Evolutionary conservation across 306 rosid species (phyloP).

Genomic region (Citrullus mucosospermus): DNA sequence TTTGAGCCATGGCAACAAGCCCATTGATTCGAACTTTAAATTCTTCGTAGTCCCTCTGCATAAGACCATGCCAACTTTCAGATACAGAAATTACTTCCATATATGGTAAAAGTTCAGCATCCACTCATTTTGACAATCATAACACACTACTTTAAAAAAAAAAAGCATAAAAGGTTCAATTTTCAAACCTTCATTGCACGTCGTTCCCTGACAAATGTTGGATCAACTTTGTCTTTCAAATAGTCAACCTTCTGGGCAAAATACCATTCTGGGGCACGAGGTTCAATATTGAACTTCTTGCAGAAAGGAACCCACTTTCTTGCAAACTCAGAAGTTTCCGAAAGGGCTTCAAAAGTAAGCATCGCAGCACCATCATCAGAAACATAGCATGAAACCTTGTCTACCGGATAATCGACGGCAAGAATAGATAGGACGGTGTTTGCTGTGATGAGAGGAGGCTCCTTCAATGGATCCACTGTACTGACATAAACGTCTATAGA

Average conservation of each 20-base stretch:
- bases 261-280: slow-evolving; percentile 94
- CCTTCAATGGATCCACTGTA: slow-evolving; percentile 89
- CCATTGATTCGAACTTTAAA: slow-evolving; percentile 77
- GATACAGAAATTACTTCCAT: background rate
- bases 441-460: slow-evolving; percentile 92
- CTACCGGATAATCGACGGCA: slow-evolving; percentile 83
- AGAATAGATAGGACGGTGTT: slow-evolving; percentile 86
- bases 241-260: slow-evolving; percentile 76
- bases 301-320: slow-evolving; percentile 96
- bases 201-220: slow-evolving; percentile 61
- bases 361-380: slow-evolving; percentile 96
- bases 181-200: slow-evolving; percentile 73
- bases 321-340: slow-evolving; percentile 90
- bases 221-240: slow-evolving; percentile 66
- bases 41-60: slow-evolving; percentile 85
- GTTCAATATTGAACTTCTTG: slow-evolving; percentile 71
- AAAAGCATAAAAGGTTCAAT: background rate
- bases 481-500: slow-evolving; percentile 68
- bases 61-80: slow-evolving; percentile 14
- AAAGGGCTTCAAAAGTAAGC: slow-evolving; percentile 92
- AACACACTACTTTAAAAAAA: background rate
- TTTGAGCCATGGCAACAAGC: slow-evolving; percentile 68
- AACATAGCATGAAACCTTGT: slow-evolving; percentile 84
- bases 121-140: background rate
- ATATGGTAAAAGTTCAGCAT: background rate